A percentile compares a stretch with the other conserved stretches of the same genome.
phyloP scores from a whole-genome alignment of 2,329 filamentous ascomycete species.

The Didymella glomerata region DNA sequence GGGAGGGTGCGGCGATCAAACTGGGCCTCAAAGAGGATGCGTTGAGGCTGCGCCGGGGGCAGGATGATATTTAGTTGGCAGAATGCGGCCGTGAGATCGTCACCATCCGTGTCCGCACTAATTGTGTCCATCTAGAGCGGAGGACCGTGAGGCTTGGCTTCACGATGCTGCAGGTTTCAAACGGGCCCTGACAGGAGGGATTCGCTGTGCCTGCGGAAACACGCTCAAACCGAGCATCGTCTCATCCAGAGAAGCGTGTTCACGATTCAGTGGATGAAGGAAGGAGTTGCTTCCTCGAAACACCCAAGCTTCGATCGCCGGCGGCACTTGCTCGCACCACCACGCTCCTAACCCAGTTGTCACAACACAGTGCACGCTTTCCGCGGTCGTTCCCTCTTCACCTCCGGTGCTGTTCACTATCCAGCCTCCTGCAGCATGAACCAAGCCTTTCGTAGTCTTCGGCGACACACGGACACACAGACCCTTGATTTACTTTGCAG shows the following conservation, averaged over 20 bases:
- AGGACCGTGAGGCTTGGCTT: constrained; percentile 17
- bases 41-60: constrained; percentile 15
- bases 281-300: constrained; percentile 12
- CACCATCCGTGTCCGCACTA: constrained; percentile 9
- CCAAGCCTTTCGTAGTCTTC: constrained; percentile 2
- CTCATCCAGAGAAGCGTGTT: constrained; percentile 12
- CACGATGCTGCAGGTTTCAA: constrained; percentile 1
- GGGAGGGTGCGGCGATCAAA: constrained; percentile 4
- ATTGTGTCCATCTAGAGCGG: constrained; percentile 16
- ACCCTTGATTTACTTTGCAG: constrained; percentile 20
- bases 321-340: neutral
- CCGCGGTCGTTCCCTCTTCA: neutral
- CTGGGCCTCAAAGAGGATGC: constrained; percentile 10
- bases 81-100: constrained; percentile 17
- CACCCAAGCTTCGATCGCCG: neutral
- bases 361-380: neutral
- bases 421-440: neutral
- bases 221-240: constrained; percentile 24
- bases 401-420: neutral
- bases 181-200: constrained; percentile 1
- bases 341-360: neutral
- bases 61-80: constrained; percentile 17
- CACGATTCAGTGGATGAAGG: constrained; percentile 14
- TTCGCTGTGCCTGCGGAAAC: constrained; percentile 16
- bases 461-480: constrained; percentile 17